Conservation (phyloP, 2,329 filamentous ascomycete genomes). For the Thielaviopsis musarum region DNA sequence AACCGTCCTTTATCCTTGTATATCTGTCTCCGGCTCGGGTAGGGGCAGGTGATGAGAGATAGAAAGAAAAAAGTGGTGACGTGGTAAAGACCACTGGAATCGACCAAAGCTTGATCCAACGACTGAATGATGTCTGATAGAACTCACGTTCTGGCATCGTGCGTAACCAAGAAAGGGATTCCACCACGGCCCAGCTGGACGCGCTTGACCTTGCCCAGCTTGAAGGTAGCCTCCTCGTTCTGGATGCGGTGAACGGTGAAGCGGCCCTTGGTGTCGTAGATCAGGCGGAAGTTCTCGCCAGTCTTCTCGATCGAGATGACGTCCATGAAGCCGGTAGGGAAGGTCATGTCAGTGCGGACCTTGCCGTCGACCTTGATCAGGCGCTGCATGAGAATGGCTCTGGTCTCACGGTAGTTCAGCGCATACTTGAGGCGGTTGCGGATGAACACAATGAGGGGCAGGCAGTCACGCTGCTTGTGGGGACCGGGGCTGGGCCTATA, state of each 20-base stretch:
- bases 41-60: conserved; percentile 8
- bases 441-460: conserved; percentile 98
- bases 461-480: conserved; percentile 98
- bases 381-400: conserved; percentile 97
- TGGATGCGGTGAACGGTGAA: conserved; percentile 99
- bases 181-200: conserved; percentile 98
- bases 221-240: conserved; percentile 97
- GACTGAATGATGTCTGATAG: conserved; percentile 96
- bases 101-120: conserved; percentile 99
- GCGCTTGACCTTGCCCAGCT: conserved; percentile 99
- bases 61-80: background rate
- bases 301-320: conserved; percentile 99
- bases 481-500: conserved; percentile 58
- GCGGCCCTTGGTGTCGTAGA: conserved; percentile 99
- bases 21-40: background rate
- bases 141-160: conserved; percentile 99
- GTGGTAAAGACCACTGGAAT: conserved; percentile 23
- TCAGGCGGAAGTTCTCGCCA: conserved; percentile 98
- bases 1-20: background rate
- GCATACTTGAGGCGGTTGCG: conserved; percentile 97
- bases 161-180: conserved; percentile 99
- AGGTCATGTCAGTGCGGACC: conserved; percentile 97
- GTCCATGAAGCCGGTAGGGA: conserved; percentile 98
- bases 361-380: conserved; percentile 99
- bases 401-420: conserved; percentile 94